Percentiles rank a stretch among this genome's conserved stretches.
Conservation (phyloP, 163 green algal genomes). For the Coccomyxa subellipsoidea region DNA sequence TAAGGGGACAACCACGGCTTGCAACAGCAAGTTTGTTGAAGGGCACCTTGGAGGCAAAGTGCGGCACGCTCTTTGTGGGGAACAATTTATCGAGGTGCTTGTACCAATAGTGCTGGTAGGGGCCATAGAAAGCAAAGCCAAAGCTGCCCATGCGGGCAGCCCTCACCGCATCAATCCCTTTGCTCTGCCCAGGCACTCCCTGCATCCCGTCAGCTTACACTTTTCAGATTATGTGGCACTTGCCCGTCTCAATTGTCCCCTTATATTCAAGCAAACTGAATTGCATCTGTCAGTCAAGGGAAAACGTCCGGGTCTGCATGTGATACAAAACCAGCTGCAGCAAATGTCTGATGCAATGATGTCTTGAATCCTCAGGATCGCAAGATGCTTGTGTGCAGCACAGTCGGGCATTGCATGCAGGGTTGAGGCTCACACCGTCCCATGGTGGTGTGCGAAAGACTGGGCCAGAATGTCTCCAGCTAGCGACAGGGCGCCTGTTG, state of each 20-base stretch:
- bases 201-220: neutral
- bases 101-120: constrained; percentile 78
- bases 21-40: no score
- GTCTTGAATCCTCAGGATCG: no score
- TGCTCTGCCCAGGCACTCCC: neutral
- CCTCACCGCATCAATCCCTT: constrained; percentile 40
- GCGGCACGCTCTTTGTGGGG: constrained; percentile 45
- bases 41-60: constrained; percentile 73
- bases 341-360: neutral
- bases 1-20: no score
- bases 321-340: no score
- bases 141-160: constrained; percentile 70
- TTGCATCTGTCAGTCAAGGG: no score
- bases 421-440: constrained; percentile 11
- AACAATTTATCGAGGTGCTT: constrained; percentile 64
- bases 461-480: constrained; percentile 73
- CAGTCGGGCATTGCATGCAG: neutral
- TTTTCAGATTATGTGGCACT: neutral
- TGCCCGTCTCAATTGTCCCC: neutral
- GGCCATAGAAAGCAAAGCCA: constrained; percentile 74
- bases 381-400: neutral
- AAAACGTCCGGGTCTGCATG: no score
- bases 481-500: constrained; percentile 59
- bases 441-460: constrained; percentile 26
- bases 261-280: neutral